Conservation (phyloP, 306 rosid genomes). For the Begonia fuchsioides region DNA sequence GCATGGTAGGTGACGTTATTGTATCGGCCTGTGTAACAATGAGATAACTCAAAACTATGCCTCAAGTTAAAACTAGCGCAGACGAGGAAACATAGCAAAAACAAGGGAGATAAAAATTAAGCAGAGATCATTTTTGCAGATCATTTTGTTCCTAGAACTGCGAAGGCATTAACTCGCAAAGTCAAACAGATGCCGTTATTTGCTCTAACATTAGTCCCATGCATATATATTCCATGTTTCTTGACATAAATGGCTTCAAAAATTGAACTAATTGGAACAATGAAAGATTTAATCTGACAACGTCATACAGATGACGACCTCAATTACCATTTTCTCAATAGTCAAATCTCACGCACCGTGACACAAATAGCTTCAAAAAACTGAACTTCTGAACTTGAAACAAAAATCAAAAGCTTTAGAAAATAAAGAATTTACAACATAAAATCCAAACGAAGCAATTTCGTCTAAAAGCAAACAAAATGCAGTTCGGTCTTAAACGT, state of each 20-base stretch:
- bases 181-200: too few species aligned
- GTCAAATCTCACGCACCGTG: too few species aligned
- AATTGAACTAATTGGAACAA: too few species aligned
- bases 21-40: conserved; percentile 37
- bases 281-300: too few species aligned
- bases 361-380: too few species aligned
- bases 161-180: too few species aligned
- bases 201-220: too few species aligned
- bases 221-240: too few species aligned
- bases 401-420: neutral
- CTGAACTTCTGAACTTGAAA: neutral
- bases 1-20: conserved; percentile 48
- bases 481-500: neutral
- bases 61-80: conserved; percentile 1
- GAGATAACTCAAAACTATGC: neutral
- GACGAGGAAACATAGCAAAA: neutral
- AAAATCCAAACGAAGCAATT: neutral
- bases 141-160: too few species aligned
- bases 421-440: neutral
- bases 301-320: too few species aligned
- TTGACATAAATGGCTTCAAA: too few species aligned
- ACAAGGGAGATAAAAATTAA: neutral
- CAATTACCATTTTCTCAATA: too few species aligned
- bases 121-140: neutral
- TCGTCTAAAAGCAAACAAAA: neutral